Base-by-base conservation (phyloP, 495 filamentous ascomycete species). In the Clohesyomyces aquaticus region DNA sequence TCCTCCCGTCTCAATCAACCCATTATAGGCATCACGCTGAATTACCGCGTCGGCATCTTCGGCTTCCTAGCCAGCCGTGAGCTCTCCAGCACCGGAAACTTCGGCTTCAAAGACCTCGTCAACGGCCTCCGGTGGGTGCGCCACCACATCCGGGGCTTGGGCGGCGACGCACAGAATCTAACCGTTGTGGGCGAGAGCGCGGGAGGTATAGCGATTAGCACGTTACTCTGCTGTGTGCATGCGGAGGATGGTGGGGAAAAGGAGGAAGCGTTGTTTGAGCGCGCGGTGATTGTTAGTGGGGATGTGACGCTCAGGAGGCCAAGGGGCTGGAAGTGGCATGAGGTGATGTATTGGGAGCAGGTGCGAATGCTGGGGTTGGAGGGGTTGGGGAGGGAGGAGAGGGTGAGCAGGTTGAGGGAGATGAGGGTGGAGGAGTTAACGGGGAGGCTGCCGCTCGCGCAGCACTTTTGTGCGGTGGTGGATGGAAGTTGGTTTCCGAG, bases 21-120 rank as follows among this genome's bases (percentile, higher is more conserved):
- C 19, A 41, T 68, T 19, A 51, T 68, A 23, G 61, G 54, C 12
- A 48, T 68, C 1, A 12, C 60, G n/a, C 55, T 69, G 26, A 65
- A 64, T 28, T 65, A 65, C 47, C 61, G 61, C 2, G 19, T 69
- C 11, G 61, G 61, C 18, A 49, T 61, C 22, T 45, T 68, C 9
- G 66, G 66, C 19, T 68, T 68, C 43, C 35, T 69, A 18, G 66
- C 66, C 12, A 50, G 32, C 25, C 4, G 41, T 23, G 61, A 69
- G 50, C 27, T 65, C 6, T 55, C 61, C 3, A 38, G 41, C 9
- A 46, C 35, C 18, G 66, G 61, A 0, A 69, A 69, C 48, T 54
- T 56, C n/a, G 66, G 66, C 18, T 69, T 50, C 29, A 69, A 69
- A 22, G 66, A 69, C 25, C 42, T 54, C 19, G 54, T 38, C 0